These are phyloP conservation scores for Paraconiothyrium sp. DNA, from an alignment of 2,329 filamentous ascomycete genomes.

Conservation along the genomic window DNA sequence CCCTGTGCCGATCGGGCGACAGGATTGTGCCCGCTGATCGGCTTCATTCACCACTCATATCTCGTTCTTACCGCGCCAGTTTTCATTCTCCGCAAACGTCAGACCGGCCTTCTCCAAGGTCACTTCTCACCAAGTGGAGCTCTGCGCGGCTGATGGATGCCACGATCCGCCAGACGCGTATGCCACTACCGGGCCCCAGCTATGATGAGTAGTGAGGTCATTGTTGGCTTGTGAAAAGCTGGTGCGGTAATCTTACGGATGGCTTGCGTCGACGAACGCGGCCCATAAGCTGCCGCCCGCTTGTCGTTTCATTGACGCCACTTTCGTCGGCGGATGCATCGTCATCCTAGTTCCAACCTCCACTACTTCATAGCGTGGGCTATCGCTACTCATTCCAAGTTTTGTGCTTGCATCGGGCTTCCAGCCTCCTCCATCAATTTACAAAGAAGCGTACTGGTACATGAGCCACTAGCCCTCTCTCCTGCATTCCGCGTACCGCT, in stretches of 20 bases:
- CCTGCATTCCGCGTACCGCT: slow-evolving; percentile 1
- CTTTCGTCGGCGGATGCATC: slow-evolving; percentile 19
- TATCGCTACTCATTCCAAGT: not conserved
- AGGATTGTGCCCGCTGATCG: not conserved
- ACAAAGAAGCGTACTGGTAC: not conserved
- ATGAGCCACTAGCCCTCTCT: not conserved
- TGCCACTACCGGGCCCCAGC: not conserved
- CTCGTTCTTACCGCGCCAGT: not conserved
- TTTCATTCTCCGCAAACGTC: not conserved
- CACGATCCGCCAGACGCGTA: slow-evolving; percentile 1
- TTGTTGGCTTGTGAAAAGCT: not conserved
- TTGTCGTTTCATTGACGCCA: slow-evolving; percentile 15
- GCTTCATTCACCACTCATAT: slow-evolving; percentile 13
- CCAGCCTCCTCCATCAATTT: not conserved
- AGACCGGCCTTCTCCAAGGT: not conserved
- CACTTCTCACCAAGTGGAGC: not conserved
- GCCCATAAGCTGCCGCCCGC: not conserved
- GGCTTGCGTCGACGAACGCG: not conserved
- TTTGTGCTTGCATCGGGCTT: not conserved
- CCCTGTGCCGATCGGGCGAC: slow-evolving; percentile 17
- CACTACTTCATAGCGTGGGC: slow-evolving; percentile 10
- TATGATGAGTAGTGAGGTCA: slow-evolving; percentile 9
- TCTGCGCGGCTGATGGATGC: slow-evolving; percentile 2
- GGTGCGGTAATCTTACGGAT: not conserved
- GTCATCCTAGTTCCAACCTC: not conserved